A percentile compares a stretch with the other conserved stretches of the same genome.
phyloP scores from a whole-genome alignment of 352 stramenopile genomes.

The Phytophthora boehmeriae region DNA sequence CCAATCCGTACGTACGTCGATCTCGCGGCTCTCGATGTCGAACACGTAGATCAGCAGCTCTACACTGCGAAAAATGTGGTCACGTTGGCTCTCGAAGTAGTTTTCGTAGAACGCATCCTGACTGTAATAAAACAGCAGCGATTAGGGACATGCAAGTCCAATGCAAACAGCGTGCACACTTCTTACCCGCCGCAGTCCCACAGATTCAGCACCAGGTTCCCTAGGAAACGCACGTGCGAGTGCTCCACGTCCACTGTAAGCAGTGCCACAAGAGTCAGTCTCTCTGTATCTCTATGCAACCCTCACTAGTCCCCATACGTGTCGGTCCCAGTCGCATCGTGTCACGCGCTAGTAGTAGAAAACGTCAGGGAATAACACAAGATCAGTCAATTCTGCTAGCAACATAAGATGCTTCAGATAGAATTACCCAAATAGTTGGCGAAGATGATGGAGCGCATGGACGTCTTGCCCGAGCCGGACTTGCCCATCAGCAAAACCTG shows the following conservation, averaged over 20 bases:
- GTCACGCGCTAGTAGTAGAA: slow-evolving; percentile 83
- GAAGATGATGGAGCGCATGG: slow-evolving; percentile 99
- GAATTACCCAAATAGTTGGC: slow-evolving; percentile 96
- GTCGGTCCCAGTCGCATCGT: slow-evolving; percentile 98
- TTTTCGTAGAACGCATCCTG: slow-evolving; percentile 99
- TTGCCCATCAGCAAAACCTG: slow-evolving; percentile 97
- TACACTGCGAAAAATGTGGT: slow-evolving; percentile 99
- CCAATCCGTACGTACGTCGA: slow-evolving; percentile 47
- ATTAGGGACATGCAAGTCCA: no score
- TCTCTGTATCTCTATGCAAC: neutral
- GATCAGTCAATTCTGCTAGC: neutral
- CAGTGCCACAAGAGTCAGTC: slow-evolving; percentile 17
- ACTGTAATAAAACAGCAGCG: slow-evolving; percentile 39
- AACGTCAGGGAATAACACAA: slow-evolving; percentile 2
- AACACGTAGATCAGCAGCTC: slow-evolving; percentile 99
- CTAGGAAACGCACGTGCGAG: slow-evolving; percentile 95
- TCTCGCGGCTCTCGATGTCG: slow-evolving; percentile 95
- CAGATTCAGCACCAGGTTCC: slow-evolving; percentile 98
- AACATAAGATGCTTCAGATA: neutral
- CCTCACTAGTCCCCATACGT: slow-evolving; percentile 36
- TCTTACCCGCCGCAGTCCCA: slow-evolving; percentile 98
- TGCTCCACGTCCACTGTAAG: slow-evolving; percentile 91
- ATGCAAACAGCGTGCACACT: neutral
- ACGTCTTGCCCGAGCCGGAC: slow-evolving; percentile 97
- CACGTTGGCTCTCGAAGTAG: slow-evolving; percentile 99